Percentiles rank a stretch among this genome's conserved stretches.
Conservation (phyloP, 805 yeast species). For the Candida wancherniae region DNA sequence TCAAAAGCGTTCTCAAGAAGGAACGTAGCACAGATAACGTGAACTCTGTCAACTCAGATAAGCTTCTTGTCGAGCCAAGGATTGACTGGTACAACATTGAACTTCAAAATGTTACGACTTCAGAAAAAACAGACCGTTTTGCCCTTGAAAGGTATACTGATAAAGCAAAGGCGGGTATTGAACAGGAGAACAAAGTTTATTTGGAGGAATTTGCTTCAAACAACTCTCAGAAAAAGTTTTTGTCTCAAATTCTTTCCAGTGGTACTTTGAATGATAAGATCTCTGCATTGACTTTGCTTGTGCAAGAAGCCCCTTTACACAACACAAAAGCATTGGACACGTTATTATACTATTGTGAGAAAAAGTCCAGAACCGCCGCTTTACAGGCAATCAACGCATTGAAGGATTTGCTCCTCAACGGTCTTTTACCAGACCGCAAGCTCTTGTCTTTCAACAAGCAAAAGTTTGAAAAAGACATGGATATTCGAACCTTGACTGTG, state of each 20-base stretch:
- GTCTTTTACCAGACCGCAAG: slow-evolving; percentile 83
- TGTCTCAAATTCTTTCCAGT: slow-evolving; percentile 78
- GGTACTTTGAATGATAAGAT: slow-evolving; percentile 97
- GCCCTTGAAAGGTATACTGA: slow-evolving; percentile 58
- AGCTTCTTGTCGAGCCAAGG: slow-evolving; percentile 55
- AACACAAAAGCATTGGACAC: slow-evolving; percentile 80
- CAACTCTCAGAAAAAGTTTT: slow-evolving; percentile 79
- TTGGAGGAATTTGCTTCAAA: slow-evolving; percentile 68
- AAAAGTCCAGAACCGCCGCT: slow-evolving; percentile 91
- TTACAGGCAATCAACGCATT: slow-evolving; percentile 85
- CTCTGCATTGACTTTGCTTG: slow-evolving; percentile 84
- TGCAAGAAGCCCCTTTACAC: slow-evolving; percentile 94
- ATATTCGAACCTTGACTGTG: slow-evolving; percentile 54
- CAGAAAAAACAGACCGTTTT: slow-evolving; percentile 42
- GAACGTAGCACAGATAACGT: slow-evolving; percentile 25
- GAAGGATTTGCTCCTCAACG: slow-evolving; percentile 80
- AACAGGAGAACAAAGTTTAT: slow-evolving; percentile 66
- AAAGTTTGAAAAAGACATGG: slow-evolving; percentile 46
- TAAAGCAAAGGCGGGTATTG: slow-evolving; percentile 62
- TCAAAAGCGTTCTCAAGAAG: too few relatives aligned
- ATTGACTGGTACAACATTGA: slow-evolving; percentile 75
- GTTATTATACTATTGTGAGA: slow-evolving; percentile 71
- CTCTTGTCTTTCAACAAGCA: slow-evolving; percentile 69
- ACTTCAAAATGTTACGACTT: slow-evolving; percentile 19
- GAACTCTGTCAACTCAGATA: slow-evolving; percentile 51